phyloP scores from a whole-genome alignment of 495 filamentous ascomycete species.

The Aspergillus mulundensis region DNA sequence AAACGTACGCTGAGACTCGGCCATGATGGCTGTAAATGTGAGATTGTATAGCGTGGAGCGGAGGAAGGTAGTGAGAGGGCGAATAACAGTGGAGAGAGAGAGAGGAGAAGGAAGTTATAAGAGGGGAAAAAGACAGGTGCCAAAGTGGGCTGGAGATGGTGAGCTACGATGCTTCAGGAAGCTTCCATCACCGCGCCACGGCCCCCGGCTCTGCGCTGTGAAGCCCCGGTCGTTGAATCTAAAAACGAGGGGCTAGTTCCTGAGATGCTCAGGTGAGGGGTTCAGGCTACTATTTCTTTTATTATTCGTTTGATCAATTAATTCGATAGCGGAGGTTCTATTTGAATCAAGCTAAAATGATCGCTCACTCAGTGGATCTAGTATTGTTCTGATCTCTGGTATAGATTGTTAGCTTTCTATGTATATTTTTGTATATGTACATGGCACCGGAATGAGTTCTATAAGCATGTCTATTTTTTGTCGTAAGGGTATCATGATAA shows the following conservation, averaged over 20 bases:
- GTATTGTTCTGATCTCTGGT: background rate
- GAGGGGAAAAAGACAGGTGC: conserved; percentile 9
- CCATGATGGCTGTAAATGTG: conserved; percentile 26
- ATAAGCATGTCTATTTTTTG: conserved; percentile 13
- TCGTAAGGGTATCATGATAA: conserved; percentile 10
- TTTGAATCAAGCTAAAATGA: conserved; percentile 13
- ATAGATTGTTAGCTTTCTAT: background rate
- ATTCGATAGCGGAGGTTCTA: conserved; percentile 5
- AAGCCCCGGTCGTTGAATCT: background rate
- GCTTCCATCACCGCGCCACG: conserved; percentile 36
- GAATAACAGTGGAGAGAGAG: conserved; percentile 11
- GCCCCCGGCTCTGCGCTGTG: conserved; percentile 1
- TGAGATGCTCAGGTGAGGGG: conserved; percentile 2
- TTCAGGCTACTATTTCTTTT: background rate
- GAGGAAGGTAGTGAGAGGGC: conserved; percentile 4
- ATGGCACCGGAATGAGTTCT: background rate
- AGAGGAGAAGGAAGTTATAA: conserved; percentile 9
- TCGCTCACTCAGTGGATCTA: conserved; percentile 11
- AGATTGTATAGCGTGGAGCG: conserved; percentile 8
- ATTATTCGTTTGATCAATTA: conserved; percentile 6
- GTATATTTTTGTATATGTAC: background rate
- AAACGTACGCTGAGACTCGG: conserved; percentile 34
- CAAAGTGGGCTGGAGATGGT: conserved; percentile 13
- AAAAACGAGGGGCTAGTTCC: conserved; percentile 1
- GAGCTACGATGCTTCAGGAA: conserved; percentile 37